phyloP scores from a whole-genome alignment of 2,329 filamentous ascomycete genomes.

The Bipolaris bicolor region DNA sequence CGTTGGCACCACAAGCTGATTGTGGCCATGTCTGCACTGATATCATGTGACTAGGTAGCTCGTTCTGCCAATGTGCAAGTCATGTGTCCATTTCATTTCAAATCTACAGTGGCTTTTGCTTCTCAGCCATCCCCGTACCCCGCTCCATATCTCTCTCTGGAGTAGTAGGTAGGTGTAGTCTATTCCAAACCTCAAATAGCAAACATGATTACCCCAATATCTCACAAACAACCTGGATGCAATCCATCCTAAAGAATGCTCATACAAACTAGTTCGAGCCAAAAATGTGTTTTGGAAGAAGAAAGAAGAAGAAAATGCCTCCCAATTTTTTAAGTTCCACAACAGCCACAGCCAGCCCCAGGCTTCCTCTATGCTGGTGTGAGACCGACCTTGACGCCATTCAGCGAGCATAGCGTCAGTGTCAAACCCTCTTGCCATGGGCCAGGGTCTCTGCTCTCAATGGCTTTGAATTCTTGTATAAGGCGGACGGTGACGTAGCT shows the following conservation, averaged over 20 bases:
- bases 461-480: slow-evolving; percentile 38
- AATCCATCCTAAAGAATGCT: background rate
- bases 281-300: background rate
- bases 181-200: no score
- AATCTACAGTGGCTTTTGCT: no score
- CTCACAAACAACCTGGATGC: background rate
- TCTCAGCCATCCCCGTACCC: background rate
- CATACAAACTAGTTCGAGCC: background rate
- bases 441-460: slow-evolving; percentile 39
- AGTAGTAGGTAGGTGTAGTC: no score
- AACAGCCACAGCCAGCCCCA: background rate
- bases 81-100: no score
- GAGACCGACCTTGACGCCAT: slow-evolving; percentile 41
- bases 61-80: background rate
- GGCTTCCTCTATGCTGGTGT: slow-evolving; percentile 28
- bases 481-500: slow-evolving; percentile 43
- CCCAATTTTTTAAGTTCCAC: background rate
- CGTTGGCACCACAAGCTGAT: background rate
- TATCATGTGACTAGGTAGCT: no score
- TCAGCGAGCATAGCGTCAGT: slow-evolving; percentile 35
- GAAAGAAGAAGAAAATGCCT: background rate
- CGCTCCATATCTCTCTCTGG: background rate
- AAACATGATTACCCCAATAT: no score
- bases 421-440: slow-evolving; percentile 42
- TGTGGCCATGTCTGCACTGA: no score